Evolutionary conservation across 306 rosid species (phyloP), one percentile per base, ranked within the genome.

Genomic region (Fragaria vesca): DNA sequence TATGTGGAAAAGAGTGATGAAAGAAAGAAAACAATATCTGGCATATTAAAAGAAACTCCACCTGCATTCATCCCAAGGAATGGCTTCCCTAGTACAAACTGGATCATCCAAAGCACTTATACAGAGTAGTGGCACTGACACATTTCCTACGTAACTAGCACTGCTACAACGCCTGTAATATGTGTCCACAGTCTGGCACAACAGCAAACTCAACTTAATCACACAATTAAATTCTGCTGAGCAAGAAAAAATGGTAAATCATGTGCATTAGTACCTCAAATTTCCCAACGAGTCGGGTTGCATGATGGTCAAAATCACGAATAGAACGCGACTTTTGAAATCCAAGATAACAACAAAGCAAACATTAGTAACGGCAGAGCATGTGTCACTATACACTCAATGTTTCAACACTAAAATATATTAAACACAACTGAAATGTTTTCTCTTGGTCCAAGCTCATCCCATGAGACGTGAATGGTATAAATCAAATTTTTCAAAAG

Each of bases 41-140:
- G 55, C 18, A 73, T 48, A 79, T 58, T 52, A 79, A 75, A 51
- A 82, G 84, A 79, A 76, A 69, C 60, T 71, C 2, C 62, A 90
- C 99, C 99, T 95, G 97, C 99, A 95, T 87, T 95, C 99, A 86
- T 95, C 97, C 99, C 97, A 93, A 30, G 97, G 99, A 90, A 95
- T 95, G 86, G 97, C 97, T 89, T 95, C 99, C 84, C 77, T 89
- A 72, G 97, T 92, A 86, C 99, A 95, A 72, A 95, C 79, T 51
- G 99, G 99, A 86, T 95, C 99, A 83, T 95, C 97, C 87, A 93
- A 88, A 79, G 97, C 96, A 92, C 85, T 91, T 78, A 95, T 83
- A 81, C 97, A 95, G 73, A 95, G 97, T 75, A 95, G 92, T 0
- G 99, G 99, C 71, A 95, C 83, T 3, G 96, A 88, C 42, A 95